Base-by-base conservation (phyloP, 2,329 filamentous ascomycete genomes). In the Rhexocercosporidium sp. region DNA sequence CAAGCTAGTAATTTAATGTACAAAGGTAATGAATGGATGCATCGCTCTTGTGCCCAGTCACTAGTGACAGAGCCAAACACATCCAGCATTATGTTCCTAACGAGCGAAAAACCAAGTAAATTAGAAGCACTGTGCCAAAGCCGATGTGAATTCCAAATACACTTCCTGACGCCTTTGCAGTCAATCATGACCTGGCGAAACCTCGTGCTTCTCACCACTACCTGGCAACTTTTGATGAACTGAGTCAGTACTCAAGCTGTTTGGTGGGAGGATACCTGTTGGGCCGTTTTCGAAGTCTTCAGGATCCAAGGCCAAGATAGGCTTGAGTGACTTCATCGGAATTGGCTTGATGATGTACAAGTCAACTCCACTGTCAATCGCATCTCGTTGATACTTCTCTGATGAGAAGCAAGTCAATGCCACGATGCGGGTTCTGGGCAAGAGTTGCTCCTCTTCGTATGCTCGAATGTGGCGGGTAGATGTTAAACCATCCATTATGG, bases 281-380 rank as follows among this genome's bases (percentile, higher is more conserved):
- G 34, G 34, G 34, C 8, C 12, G 34, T 31, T 14, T 31, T 18
- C 25, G 5, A 53, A 53, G 31, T 47, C 41, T 1, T 61, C 34
- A 1, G 69, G 66, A 61, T 72, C 56, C 66, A 72, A 47, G 22
- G 64, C 64, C 22, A 74, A 41, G 8, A 74, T 49, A 16, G 67
- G 66, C n/a, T 64, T 71, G 39, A 73, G 59, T 18, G 29, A 34
- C 41, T 69, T 71, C 70, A 73, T 71, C 12, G 67, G 44, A 34
- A 85, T 81, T 0, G 83, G 84, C 73, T 85, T 85, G 4, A 84
- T 83, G 9, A 87, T 69, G 57, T 86, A 86, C 5, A 85, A 65
- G 59, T 87, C 84, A 2, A 86, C 77, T 0, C 85, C 85, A 51
- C 82, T 84, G 0, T 79, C 79, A 46, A 82, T 78, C 0, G 84